These are phyloP conservation scores for Aspergillus nomiae DNA, from an alignment of 2,329 filamentous ascomycete genomes.

Conservation along the genomic window DNA sequence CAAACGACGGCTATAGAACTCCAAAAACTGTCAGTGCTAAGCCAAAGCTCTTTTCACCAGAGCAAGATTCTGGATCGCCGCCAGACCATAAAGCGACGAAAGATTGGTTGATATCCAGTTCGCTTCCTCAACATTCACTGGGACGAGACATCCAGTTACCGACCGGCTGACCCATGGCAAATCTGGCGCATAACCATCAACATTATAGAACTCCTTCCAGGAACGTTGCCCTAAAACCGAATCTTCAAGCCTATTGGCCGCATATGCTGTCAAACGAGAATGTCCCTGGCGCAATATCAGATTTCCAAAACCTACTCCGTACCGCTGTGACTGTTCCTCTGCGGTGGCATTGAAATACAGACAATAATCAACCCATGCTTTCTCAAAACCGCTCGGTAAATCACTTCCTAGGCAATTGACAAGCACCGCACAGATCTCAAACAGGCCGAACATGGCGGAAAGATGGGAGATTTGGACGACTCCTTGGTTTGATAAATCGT, in stretches of 20 bases:
- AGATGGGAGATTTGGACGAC: background rate
- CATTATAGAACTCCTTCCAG: background rate
- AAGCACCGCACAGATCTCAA: background rate
- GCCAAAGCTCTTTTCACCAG: background rate
- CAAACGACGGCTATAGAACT: background rate
- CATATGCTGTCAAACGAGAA: background rate
- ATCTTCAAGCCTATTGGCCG: background rate
- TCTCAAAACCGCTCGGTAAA: background rate
- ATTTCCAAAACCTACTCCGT: background rate
- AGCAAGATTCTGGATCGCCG: constrained; percentile 57
- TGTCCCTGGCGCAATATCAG: background rate
- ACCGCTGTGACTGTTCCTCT: background rate
- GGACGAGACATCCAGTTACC: constrained; percentile 48
- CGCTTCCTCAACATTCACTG: constrained; percentile 57
- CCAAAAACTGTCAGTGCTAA: background rate
- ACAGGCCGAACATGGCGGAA: background rate
- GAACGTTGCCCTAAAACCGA: background rate
- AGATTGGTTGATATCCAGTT: constrained; percentile 61
- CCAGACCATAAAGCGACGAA: constrained; percentile 58
- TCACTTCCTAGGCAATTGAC: background rate
- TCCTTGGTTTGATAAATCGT: background rate
- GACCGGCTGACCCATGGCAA: background rate
- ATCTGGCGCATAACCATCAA: background rate
- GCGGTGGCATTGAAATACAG: background rate
- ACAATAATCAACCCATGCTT: background rate